Evolutionary conservation across 2,329 filamentous ascomycete genomes (phyloP), one percentile per base, ranked within the genome.

Genomic region (Zasmidium angulare): DNA sequence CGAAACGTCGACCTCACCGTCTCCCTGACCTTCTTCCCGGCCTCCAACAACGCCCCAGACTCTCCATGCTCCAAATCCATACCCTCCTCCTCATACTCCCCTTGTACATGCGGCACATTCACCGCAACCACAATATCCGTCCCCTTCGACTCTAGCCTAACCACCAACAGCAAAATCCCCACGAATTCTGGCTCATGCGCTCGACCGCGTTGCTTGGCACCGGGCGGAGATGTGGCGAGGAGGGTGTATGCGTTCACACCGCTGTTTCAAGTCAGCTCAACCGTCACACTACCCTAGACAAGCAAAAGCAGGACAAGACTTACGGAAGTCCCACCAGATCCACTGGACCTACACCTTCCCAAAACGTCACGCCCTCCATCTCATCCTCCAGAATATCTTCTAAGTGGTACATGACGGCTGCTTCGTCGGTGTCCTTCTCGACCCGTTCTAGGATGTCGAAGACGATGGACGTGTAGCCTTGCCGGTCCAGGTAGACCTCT

Each of bases 391-490:
- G 74, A 20, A 83, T 72, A 60, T 84, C 81, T 2, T 71, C 66
- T 51, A 84, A 76, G 66, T 84, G 82, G 64, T 76, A 78, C 63
- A 80, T 75, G 59, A 79, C 65, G 19, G 91, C 91, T 51, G 82
- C 84, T 48, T 83, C 84, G 57, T 89, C 88, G 68, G 93, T 86
- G 36, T 84, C 84, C 69, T 86, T 83, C 1, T 79, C 84, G 21
- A 96, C 88, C 57, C 90, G 89, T 78, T 97, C 89, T 56, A 90
- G 89, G 70, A 98, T 91, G 70, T 98, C 93, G 75, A 97, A 84
- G 68, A 96, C 93, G 73, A 96, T 87, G 76, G 85, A 92, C 2
- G 90, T 91, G 75, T 93, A 93, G 52, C 91, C 92, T 63, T 89
- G 83, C 64, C 85, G 83, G 73, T 96, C 91, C 70, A 97, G 88